These are phyloP conservation scores for Agastache rugosa DNA, from an alignment of 257 asterid genomes.

Conservation along the genomic window DNA sequence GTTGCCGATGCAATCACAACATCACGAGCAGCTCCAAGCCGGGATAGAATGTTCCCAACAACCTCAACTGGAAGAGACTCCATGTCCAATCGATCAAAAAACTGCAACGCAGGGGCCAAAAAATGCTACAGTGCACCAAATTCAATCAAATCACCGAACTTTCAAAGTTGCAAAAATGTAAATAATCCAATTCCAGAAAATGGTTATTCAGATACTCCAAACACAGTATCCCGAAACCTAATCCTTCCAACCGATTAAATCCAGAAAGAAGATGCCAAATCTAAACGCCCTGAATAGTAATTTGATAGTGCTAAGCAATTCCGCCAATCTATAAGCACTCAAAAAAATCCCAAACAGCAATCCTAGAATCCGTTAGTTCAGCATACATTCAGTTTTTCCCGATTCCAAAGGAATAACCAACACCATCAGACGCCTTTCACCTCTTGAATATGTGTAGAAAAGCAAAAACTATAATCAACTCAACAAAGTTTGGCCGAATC, in stretches of 20 bases:
- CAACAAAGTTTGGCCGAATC: conserved; percentile 32
- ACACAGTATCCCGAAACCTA: conserved; percentile 30
- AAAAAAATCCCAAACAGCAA: conserved; percentile 16
- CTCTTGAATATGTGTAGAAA: conserved; percentile 10
- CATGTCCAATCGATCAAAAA: conserved; percentile 49
- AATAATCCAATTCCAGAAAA: conserved; percentile 37
- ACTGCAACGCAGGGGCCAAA: conserved; percentile 24
- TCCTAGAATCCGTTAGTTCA: conserved; percentile 23
- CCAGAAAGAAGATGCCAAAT: conserved; percentile 33
- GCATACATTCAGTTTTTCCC: conserved; percentile 15
- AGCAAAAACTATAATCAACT: conserved; percentile 27
- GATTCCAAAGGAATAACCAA: conserved; percentile 21
- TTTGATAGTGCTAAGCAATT: conserved; percentile 9
- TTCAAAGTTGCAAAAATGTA: conserved; percentile 26
- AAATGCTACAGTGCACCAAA: conserved; percentile 35
- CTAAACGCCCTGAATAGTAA: conserved; percentile 20
- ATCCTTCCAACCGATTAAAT: conserved; percentile 32
- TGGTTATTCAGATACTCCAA: conserved; percentile 30
- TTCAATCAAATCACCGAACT: conserved; percentile 32
- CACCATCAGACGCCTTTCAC: conserved; percentile 19
- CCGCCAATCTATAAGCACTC: conserved; percentile 21
- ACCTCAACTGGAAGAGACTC: conserved; percentile 93
- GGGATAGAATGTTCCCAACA: conserved; percentile 80
- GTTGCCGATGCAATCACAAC: conserved; percentile 86
- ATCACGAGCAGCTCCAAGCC: conserved; percentile 83